Conservation (phyloP, 192 early-diverging fungal species). For the Gryganskiella cystojenkinii region DNA sequence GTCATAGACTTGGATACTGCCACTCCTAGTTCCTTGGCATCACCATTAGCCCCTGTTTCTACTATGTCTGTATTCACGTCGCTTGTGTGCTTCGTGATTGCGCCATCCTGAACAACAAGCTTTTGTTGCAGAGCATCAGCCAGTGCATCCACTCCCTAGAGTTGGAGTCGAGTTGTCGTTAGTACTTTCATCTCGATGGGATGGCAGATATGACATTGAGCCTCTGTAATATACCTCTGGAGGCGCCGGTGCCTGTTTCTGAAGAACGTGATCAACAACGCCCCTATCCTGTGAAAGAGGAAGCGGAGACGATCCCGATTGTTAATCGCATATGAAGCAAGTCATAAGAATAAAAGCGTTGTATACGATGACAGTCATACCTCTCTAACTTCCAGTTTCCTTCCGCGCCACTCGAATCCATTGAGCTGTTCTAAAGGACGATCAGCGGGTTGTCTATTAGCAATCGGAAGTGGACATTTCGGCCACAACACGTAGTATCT, state of each 20-base stretch:
- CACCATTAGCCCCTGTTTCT: not conserved
- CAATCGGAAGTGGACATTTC: not conserved
- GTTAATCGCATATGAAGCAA: too few relatives aligned
- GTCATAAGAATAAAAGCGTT: not conserved
- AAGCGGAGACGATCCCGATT: too few relatives aligned
- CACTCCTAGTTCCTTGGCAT: not conserved
- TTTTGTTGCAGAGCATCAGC: slow-evolving; percentile 1
- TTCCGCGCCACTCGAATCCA: slow-evolving; percentile 53
- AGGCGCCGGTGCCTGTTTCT: not conserved
- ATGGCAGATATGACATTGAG: not conserved
- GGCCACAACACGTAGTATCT: not conserved
- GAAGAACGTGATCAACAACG: slow-evolving; percentile 35
- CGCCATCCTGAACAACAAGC: not conserved
- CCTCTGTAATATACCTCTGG: slow-evolving; percentile 10
- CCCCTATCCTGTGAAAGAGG: slow-evolving; percentile 45
- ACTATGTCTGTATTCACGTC: not conserved
- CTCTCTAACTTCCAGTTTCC: slow-evolving; percentile 56
- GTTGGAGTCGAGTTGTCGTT: not conserved
- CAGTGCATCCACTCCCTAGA: not conserved
- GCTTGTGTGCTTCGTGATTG: too few relatives aligned
- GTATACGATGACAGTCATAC: slow-evolving; percentile 13
- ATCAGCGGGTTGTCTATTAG: too few relatives aligned
- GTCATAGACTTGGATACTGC: too few relatives aligned
- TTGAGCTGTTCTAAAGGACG: slow-evolving; percentile 49
- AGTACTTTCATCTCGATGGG: not conserved